Conservation (phyloP, 2,329 filamentous ascomycete species). For the Fusarium pseudonygamai region DNA sequence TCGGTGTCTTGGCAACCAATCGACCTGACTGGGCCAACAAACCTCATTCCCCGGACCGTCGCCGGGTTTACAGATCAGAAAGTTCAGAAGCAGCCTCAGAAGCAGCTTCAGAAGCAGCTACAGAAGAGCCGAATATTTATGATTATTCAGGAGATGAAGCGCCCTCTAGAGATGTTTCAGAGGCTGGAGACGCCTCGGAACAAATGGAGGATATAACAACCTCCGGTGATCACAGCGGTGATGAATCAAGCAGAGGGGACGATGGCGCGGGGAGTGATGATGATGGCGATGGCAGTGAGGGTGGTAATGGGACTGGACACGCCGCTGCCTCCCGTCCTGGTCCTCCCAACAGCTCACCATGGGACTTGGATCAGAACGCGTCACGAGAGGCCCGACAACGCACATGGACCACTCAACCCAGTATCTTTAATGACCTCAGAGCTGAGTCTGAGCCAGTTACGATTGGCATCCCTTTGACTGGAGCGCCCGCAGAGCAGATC, state of each 20-base stretch:
- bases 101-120: background rate
- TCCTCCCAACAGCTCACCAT: background rate
- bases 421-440: slow-evolving; percentile 23
- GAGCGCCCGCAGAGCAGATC: slow-evolving; percentile 47
- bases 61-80: background rate
- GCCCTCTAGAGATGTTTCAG: background rate
- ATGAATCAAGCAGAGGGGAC: background rate
- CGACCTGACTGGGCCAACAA: background rate
- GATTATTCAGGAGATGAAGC: background rate
- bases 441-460: slow-evolving; percentile 13
- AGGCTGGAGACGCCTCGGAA: background rate
- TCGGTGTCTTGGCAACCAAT: slow-evolving; percentile 9
- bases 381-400: background rate
- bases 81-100: background rate
- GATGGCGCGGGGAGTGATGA: background rate
- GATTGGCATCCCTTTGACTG: slow-evolving; percentile 30
- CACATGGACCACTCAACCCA: slow-evolving; percentile 41
- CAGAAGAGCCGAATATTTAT: background rate
- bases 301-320: background rate
- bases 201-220: background rate
- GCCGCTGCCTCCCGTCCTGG: background rate
- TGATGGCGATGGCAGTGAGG: background rate
- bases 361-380: background rate
- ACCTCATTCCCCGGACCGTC: background rate
- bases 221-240: background rate